Conservation (phyloP, 768 basidiomycete genomes). For the Agrocybe chaxingu region DNA sequence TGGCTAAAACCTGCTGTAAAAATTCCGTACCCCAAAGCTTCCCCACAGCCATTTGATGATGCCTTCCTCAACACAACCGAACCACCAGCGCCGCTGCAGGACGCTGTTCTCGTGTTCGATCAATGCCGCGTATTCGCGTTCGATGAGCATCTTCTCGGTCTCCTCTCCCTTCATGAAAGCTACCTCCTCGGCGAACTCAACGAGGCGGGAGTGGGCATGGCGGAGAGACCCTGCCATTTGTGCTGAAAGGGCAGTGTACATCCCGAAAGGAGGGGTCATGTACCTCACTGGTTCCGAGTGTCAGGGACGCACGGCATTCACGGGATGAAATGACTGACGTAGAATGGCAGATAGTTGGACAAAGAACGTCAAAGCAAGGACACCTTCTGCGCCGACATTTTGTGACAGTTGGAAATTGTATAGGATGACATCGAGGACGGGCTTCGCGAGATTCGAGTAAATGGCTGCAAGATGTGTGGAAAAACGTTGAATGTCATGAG, state of each 20-base stretch:
- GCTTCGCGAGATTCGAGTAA: conserved; percentile 93
- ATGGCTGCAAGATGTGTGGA: conserved; percentile 88
- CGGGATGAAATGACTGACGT: conserved; percentile 44
- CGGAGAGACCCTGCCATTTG: conserved; percentile 86
- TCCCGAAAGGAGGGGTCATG: conserved; percentile 89
- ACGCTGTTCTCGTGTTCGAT: conserved; percentile 85
- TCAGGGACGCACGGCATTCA: neutral
- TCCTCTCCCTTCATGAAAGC: conserved; percentile 87
- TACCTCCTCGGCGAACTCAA: conserved; percentile 86
- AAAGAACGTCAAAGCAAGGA: conserved; percentile 76
- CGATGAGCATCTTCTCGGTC: conserved; percentile 87
- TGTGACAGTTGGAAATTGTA: conserved; percentile 95
- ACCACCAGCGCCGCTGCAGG: conserved; percentile 80
- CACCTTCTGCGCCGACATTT: conserved; percentile 92
- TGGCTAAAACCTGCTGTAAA: neutral
- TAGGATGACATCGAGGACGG: conserved; percentile 85
- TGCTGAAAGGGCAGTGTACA: conserved; percentile 85
- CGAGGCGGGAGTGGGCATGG: conserved; percentile 87
- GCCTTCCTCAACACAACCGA: conserved; percentile 90
- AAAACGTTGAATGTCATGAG: conserved; percentile 93
- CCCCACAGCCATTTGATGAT: conserved; percentile 98
- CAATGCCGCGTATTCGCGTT: conserved; percentile 81
- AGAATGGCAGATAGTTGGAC: conserved; percentile 84
- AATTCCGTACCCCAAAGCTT: conserved; percentile 72
- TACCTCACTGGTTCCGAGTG: conserved; percentile 60